Conservation (phyloP, 352 stramenopile genomes). For the Phytophthora capsici region DNA sequence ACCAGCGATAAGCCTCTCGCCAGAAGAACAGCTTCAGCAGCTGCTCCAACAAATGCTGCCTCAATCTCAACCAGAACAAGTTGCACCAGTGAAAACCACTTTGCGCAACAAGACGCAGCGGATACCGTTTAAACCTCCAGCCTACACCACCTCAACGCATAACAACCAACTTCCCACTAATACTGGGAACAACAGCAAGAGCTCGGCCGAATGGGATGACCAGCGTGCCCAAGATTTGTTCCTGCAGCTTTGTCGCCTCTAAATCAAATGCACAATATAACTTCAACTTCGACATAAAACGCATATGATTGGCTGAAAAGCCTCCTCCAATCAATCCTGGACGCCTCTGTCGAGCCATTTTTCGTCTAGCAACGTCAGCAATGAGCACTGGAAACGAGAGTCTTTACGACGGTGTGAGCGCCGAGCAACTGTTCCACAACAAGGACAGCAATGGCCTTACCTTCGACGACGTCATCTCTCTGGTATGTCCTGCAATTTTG, state of each 20-base stretch:
- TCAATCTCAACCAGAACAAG: constrained; percentile 12
- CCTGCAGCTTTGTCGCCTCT: constrained; percentile 63
- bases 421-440: constrained; percentile 71
- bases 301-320: constrained; percentile 25
- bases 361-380: not conserved
- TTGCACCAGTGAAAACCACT: not conserved
- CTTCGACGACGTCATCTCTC: constrained; percentile 88
- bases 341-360: constrained; percentile 14
- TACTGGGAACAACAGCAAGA: constrained; percentile 10
- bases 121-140: constrained; percentile 16
- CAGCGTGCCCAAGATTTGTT: constrained; percentile 67
- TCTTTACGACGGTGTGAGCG: constrained; percentile 72
- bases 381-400: constrained; percentile 41
- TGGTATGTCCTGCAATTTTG: constrained; percentile 48
- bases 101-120: constrained; percentile 8
- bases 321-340: constrained; percentile 8
- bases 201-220: constrained; percentile 55
- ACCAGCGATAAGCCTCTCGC: constrained; percentile 11
- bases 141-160: not conserved
- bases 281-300: constrained; percentile 26
- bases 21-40: constrained; percentile 62
- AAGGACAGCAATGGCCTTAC: constrained; percentile 79
- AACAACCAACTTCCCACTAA: constrained; percentile 1
- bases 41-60: constrained; percentile 59
- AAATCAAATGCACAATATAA: not conserved